Evolutionary conservation across 2,329 filamentous ascomycete genomes (phyloP).

Genomic region (Coniella lustricola): DNA sequence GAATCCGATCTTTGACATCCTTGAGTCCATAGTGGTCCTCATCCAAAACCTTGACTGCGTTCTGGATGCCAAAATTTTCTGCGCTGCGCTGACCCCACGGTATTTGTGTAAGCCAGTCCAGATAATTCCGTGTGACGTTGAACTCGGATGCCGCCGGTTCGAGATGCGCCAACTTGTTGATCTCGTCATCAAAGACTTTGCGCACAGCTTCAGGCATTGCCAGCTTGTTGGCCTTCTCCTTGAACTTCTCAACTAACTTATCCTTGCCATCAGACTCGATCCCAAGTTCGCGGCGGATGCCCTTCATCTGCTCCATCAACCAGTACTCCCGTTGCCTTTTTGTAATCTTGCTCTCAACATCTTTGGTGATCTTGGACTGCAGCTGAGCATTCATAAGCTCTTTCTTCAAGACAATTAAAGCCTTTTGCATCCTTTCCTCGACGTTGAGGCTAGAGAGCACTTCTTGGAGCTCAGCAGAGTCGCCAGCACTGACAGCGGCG

Average conservation of each 20-base stretch:
- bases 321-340: slow-evolving; percentile 97
- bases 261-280: slow-evolving; percentile 98
- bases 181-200: slow-evolving; percentile 96
- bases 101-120: slow-evolving; percentile 98
- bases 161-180: slow-evolving; percentile 92
- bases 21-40: slow-evolving; percentile 96
- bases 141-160: slow-evolving; percentile 96
- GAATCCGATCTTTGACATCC: slow-evolving; percentile 95
- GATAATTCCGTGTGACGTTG: slow-evolving; percentile 95
- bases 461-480: slow-evolving; percentile 86
- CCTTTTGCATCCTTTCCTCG: slow-evolving; percentile 86
- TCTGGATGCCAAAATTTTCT: slow-evolving; percentile 92
- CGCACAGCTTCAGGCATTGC: slow-evolving; percentile 96
- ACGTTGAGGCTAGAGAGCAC: slow-evolving; percentile 84
- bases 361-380: slow-evolving; percentile 94
- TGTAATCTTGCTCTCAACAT: slow-evolving; percentile 94
- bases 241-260: slow-evolving; percentile 95
- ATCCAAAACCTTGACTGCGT: slow-evolving; percentile 84
- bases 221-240: slow-evolving; percentile 85
- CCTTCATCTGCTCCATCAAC: slow-evolving; percentile 99
- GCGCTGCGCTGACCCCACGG: slow-evolving; percentile 93
- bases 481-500: slow-evolving; percentile 90
- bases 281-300: slow-evolving; percentile 88
- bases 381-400: slow-evolving; percentile 97
- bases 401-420: slow-evolving; percentile 88